phyloP scores from a whole-genome alignment of 1,139 yeast genomes.

The Taphrina pruni region DNA sequence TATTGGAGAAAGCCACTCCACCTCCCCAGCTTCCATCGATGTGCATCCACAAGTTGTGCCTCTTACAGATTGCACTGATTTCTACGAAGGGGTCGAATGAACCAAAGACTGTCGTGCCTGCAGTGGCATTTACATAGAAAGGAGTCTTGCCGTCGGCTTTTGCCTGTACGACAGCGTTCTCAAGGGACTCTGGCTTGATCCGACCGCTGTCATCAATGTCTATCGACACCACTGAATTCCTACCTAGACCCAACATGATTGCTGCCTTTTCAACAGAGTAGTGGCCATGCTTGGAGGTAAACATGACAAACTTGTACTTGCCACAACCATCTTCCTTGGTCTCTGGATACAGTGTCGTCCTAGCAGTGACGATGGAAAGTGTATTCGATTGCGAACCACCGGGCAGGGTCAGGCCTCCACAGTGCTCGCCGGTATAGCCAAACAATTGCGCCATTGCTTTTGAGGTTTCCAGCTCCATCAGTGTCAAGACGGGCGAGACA shows the following conservation, averaged over 20 bases:
- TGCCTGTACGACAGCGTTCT: conserved; percentile 57
- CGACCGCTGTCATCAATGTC: conserved; percentile 63
- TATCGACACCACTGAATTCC: conserved; percentile 67
- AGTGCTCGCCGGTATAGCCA: conserved; percentile 60
- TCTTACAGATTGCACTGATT: conserved; percentile 62
- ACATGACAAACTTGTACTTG: conserved; percentile 66
- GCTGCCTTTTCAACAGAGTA: conserved; percentile 86
- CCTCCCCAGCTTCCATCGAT: conserved; percentile 95
- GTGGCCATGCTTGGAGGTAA: conserved; percentile 70
- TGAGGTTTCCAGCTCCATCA: conserved; percentile 73
- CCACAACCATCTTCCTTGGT: conserved; percentile 69
- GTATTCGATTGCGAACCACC: conserved; percentile 90
- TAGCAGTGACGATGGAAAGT: conserved; percentile 78
- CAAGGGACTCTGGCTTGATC: conserved; percentile 61
- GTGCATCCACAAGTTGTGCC: conserved; percentile 72
- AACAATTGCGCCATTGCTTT: conserved; percentile 71
- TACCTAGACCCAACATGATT: conserved; percentile 74
- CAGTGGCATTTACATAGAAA: conserved; percentile 78
- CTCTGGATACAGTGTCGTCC: conserved; percentile 70
- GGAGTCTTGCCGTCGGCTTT: conserved; percentile 67
- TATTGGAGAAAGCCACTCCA: conserved; percentile 69
- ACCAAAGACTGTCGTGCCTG: conserved; percentile 89
- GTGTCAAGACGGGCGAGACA: conserved; percentile 80
- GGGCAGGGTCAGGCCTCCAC: conserved; percentile 85
- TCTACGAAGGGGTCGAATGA: conserved; percentile 73